Evolutionary conservation across 805 yeast genomes (phyloP).

Genomic region (Metschnikowia cubensis): DNA sequence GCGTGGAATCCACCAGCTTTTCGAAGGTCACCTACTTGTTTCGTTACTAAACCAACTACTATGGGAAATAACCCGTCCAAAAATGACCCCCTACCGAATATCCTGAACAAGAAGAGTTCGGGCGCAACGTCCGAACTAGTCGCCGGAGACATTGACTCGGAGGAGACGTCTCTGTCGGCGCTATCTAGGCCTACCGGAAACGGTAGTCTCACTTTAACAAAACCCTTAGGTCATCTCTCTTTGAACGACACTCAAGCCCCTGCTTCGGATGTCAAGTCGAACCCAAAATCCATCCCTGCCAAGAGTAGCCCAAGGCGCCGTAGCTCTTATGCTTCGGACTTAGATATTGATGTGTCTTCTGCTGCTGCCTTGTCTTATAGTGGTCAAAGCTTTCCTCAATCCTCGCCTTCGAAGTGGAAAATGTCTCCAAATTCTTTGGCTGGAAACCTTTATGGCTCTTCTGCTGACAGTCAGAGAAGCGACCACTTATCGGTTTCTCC

Average conservation of each 20-base stretch:
- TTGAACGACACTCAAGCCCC: background rate
- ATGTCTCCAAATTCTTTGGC: background rate
- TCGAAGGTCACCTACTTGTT: background rate
- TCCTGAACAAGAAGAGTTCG: conserved; percentile 27
- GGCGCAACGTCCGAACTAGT: conserved; percentile 22
- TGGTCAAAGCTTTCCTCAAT: conserved; percentile 1
- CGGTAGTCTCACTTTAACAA: conserved; percentile 14
- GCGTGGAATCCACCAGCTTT: background rate
- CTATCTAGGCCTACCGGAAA: conserved; percentile 34
- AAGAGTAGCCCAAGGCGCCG: conserved; percentile 4
- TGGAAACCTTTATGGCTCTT: conserved; percentile 27
- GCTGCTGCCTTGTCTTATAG: conserved; percentile 31
- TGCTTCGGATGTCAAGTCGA: conserved; percentile 4
- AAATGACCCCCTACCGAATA: conserved; percentile 45
- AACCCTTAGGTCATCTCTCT: conserved; percentile 4
- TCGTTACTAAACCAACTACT: conserved; percentile 4
- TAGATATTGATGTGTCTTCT: conserved; percentile 46
- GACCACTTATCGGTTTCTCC: conserved; percentile 29
- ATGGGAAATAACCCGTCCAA: conserved; percentile 70
- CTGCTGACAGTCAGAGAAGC: conserved; percentile 41
- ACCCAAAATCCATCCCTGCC: conserved; percentile 14
- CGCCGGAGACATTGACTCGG: conserved; percentile 39
- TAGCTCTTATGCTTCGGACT: conserved; percentile 10
- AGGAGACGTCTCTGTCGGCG: conserved; percentile 38
- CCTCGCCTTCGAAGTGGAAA: conserved; percentile 8